A percentile compares a stretch with the other conserved stretches of the same genome.
Conservation (phyloP, 805 yeast species). For the Metschnikowia vanudenii region DNA sequence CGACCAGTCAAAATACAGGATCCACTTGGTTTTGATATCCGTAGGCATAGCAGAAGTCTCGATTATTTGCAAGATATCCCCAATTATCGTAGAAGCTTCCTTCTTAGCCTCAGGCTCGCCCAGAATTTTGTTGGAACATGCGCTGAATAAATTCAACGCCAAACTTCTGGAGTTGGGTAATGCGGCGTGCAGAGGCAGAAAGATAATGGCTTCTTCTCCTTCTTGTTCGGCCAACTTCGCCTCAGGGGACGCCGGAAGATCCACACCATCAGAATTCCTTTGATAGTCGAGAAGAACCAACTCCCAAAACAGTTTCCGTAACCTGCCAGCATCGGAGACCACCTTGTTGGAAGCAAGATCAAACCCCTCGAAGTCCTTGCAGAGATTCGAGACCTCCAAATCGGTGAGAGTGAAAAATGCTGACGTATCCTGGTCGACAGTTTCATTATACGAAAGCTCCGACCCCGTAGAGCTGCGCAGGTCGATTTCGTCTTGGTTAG, state of each 20-base stretch:
- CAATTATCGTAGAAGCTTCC: neutral
- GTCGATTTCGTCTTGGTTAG: too few species aligned
- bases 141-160: slow-evolving; percentile 13
- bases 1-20: slow-evolving; percentile 17
- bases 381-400: slow-evolving; percentile 22
- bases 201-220: neutral
- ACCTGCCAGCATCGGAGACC: slow-evolving; percentile 25
- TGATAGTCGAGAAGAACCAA: slow-evolving; percentile 27
- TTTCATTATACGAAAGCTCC: slow-evolving; percentile 1
- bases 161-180: slow-evolving; percentile 18
- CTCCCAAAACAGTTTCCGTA: slow-evolving; percentile 33
- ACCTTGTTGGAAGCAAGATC: slow-evolving; percentile 21
- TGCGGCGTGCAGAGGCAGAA: neutral
- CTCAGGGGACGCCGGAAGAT: neutral
- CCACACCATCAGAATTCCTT: neutral
- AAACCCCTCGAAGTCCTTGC: slow-evolving; percentile 19
- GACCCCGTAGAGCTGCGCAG: neutral
- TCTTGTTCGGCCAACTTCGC: neutral
- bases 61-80: slow-evolving; percentile 11
- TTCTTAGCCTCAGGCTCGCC: neutral
- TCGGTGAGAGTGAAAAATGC: slow-evolving; percentile 18
- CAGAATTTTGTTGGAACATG: neutral
- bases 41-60: slow-evolving; percentile 11
- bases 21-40: slow-evolving; percentile 15
- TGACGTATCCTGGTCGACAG: slow-evolving; percentile 1